Base-by-base conservation (phyloP, 441 rosid species). In the Gossypium armourianum region DNA sequence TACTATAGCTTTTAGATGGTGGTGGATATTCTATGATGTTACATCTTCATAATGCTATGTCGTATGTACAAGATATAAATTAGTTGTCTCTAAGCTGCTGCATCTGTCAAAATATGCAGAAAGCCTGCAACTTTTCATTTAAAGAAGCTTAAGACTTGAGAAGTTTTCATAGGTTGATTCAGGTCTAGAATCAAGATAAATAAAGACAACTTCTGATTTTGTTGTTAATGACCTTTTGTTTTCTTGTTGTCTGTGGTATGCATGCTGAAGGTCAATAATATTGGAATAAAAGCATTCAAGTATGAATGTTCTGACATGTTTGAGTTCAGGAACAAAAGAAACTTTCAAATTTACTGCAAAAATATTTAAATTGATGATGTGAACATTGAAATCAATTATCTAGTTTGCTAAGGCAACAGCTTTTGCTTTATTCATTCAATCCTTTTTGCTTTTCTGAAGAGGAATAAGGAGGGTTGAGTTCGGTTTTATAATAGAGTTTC, bases 241-340 rank as follows among this genome's bases (percentile, higher is more conserved):
- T 20, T 63, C 54, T 63, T 36, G 24, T 62, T 36, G 13, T 63
- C 55, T 64, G 55, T 36, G 26, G 49, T 63, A 12, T 63, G 54
- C 54, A 20, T 63, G 54, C 32, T 63, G 69, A 45, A 45, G n/a
- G 55, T 64, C 69, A 20, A 21, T 43, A 19, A 20, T 40, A 62
- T 19, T 62, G 68, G 16, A 62, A 62, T 64, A 45, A 64, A 45
- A 43, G 52, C 69, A 64, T 64, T 43, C 19, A 63, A 43, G 19
- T 63, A 5, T n/a, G 55, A n/a, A 47, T 17, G 29, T 40, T 40
- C 13, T 62, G 52, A 62, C 19, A 19, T 62, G 28, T 62, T 19
- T 16, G 49, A 16, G 50, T 40, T 40, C 17, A 63, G 54, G 67
- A 10, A 40, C 20, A 62, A 36, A 17, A 23, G 4, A 43, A 40